Base-by-base conservation (phyloP, 352 stramenopile genomes). In the Globisporangium heterothallicum region DNA sequence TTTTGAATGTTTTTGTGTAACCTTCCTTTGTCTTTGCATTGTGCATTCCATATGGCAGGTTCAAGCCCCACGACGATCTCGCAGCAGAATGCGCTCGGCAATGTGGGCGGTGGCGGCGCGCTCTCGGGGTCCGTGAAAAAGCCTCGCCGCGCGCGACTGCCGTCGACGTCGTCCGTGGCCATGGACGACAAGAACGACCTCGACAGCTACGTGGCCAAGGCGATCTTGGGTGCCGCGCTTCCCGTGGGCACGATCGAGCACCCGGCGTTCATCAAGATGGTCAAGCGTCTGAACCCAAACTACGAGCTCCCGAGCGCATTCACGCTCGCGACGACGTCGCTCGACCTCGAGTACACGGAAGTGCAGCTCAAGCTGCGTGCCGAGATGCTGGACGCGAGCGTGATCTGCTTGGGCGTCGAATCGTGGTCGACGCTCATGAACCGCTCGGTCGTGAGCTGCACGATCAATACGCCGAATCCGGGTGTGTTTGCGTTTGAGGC, bases 311-410 rank as follows among this genome's bases (percentile, higher is more conserved):
- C 73, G 3, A 80, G 71, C 49, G 72, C 70, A 0, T 78, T 78
- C 35, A 53, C 63, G 30, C 63, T 87, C 21, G 59, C 69, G 21
- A 84, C 73, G 30, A 62, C 71, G 10, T 55, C 67, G 19, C 68
- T 90, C 14, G 74, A 87, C 54, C 55, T 77, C 13, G 76, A 86
- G 56, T 86, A 82, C 64, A 71, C 71, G 6, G 70, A 80, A 22
- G 65, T 78, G 48, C 74, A 86, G 59, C 62, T 75, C 25, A 78
- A 78, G 49, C 61, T 85, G 10, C 75, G 74, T 25, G 72, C 70
- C 4, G 70, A 87, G 46, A 65, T 84, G 51, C 49, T 78, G 34
- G 72, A 85, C 40, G 70, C 71, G 18, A 61, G 58, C 18, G 57
- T 61, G 0, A 65, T 90, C 51, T 77, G 63, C 61, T 41, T 87